Conservation (phyloP, 345 rosid genomes). For the Gossypium raimondii region DNA sequence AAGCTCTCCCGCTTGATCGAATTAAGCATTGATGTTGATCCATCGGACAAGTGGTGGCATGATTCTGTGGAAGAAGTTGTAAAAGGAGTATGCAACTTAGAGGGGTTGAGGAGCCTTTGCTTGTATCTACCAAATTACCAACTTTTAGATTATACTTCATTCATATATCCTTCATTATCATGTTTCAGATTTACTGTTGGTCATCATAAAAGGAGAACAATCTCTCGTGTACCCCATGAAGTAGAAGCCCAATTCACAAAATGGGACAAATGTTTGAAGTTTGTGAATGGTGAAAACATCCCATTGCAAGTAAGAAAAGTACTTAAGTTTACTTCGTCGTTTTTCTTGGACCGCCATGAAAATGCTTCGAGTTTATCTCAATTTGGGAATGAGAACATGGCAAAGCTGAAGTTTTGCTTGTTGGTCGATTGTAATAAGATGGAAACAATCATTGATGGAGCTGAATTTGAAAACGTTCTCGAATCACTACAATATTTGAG, state of each 20-base stretch:
- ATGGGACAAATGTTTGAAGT: neutral
- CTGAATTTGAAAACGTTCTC: neutral
- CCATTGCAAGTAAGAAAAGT: neutral
- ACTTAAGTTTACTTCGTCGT: neutral
- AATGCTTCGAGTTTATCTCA: neutral
- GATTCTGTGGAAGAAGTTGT: neutral
- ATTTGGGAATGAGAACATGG: constrained; percentile 12
- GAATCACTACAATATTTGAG: neutral
- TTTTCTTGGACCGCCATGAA: neutral
- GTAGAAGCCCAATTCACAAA: neutral
- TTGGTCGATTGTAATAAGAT: constrained; percentile 26
- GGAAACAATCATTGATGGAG: constrained; percentile 17
- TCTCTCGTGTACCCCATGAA: neutral
- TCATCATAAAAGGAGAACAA: neutral
- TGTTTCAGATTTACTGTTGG: neutral
- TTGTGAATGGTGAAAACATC: neutral
- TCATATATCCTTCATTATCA: neutral
- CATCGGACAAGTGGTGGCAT: neutral
- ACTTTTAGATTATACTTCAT: neutral
- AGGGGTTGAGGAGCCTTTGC: neutral
- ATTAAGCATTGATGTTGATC: neutral
- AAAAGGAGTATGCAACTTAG: neutral
- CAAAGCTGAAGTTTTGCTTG: constrained; percentile 20
- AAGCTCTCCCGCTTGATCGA: neutral
- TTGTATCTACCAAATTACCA: neutral